These are phyloP conservation scores for Paecilomyces variotii DNA, from an alignment of 2,329 filamentous ascomycete genomes.

Conservation along the genomic window DNA sequence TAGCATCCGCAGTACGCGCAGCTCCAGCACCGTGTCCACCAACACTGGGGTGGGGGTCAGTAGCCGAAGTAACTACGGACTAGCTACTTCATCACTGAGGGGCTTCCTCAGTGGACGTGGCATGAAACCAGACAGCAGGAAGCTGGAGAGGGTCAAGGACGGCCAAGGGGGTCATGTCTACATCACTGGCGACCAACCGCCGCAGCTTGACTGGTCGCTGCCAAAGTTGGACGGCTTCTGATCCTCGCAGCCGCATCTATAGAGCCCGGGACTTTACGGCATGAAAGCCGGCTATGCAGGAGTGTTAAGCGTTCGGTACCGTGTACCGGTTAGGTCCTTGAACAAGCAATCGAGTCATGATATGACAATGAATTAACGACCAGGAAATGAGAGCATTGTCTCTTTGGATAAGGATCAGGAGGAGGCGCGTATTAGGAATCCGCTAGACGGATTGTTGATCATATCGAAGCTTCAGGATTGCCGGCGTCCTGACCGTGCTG, in stretches of 20 bases:
- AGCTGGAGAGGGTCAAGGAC: constrained; percentile 19
- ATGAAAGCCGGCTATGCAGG: background rate
- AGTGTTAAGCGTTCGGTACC: background rate
- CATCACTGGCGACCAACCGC: constrained; percentile 23
- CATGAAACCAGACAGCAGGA: constrained; percentile 17
- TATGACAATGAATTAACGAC: background rate
- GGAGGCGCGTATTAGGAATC: background rate
- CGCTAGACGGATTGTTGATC: background rate
- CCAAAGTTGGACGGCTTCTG: constrained; percentile 21
- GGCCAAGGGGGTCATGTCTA: constrained; percentile 13
- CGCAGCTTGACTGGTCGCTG: constrained; percentile 29
- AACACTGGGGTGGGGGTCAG: constrained; percentile 23
- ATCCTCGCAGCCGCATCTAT: background rate
- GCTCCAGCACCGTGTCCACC: constrained; percentile 28
- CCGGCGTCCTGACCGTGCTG: background rate
- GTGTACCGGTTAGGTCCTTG: background rate
- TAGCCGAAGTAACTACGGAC: constrained; percentile 25
- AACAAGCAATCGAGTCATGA: background rate
- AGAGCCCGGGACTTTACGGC: background rate
- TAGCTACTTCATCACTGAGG: constrained; percentile 27
- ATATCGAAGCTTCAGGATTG: background rate
- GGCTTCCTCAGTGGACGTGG: constrained; percentile 23
- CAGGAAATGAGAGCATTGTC: background rate
- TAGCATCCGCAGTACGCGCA: constrained; percentile 30
- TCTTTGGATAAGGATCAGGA: background rate